A percentile compares a stretch with the other conserved stretches of the same genome.
phyloP scores from a whole-genome alignment of 768 basidiomycete genomes.

The Kwoniella bestiolae region DNA sequence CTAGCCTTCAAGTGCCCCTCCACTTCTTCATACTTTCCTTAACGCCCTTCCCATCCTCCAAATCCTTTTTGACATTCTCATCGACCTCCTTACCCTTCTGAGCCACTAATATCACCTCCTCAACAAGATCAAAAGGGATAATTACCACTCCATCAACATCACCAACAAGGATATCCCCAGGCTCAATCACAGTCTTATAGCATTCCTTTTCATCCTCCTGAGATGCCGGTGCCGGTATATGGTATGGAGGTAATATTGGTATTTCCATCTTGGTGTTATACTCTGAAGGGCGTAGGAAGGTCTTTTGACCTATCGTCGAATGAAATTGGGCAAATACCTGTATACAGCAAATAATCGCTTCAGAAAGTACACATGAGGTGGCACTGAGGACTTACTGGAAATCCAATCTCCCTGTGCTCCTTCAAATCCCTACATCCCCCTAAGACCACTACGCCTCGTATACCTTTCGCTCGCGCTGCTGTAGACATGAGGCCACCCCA shows the following conservation, averaged over 20 bases:
- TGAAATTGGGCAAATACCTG: conserved; percentile 74
- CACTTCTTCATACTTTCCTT: conserved; percentile 77
- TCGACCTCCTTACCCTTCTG: conserved; percentile 68
- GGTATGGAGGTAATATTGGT: not conserved
- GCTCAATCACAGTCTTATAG: conserved; percentile 65
- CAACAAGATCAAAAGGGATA: conserved; percentile 66
- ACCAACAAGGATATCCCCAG: conserved; percentile 82
- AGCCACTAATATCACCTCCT: conserved; percentile 67
- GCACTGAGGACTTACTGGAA: conserved; percentile 62
- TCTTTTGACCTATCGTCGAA: conserved; percentile 82
- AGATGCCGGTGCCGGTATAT: not conserved
- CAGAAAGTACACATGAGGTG: too few relatives aligned
- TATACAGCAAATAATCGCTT: not conserved
- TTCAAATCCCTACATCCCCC: conserved; percentile 77
- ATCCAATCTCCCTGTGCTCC: conserved; percentile 71
- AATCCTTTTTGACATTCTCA: conserved; percentile 72
- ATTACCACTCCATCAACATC: conserved; percentile 90
- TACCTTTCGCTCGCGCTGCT: conserved; percentile 73
- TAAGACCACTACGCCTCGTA: conserved; percentile 72
- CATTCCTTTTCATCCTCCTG: not conserved
- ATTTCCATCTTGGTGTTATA: conserved; percentile 69
- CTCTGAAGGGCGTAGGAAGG: conserved; percentile 79
- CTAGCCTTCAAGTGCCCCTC: conserved; percentile 61
- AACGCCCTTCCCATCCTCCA: conserved; percentile 73
- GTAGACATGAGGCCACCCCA: conserved; percentile 92